Evolutionary conservation across 129 eudicot species (phyloP).

Genomic region (Heracleum sosnowskyi): DNA sequence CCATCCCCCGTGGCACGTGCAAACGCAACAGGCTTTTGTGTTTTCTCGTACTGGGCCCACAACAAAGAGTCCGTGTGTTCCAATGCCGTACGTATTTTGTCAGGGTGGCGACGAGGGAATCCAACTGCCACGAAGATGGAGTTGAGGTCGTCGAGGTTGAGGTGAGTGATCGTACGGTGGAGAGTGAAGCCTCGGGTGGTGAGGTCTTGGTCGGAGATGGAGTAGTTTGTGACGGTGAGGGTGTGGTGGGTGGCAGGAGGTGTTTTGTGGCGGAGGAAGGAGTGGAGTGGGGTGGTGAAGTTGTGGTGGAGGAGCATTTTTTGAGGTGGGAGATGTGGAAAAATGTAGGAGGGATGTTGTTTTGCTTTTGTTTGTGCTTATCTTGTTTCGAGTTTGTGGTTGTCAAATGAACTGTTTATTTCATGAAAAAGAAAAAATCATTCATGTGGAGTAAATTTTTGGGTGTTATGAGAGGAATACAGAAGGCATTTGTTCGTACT

Average conservation of each 20-base stretch:
- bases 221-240: constrained; percentile 25
- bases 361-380: neutral
- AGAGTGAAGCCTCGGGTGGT: constrained; percentile 61
- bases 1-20: constrained; percentile 98
- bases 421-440: too few relatives aligned
- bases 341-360: neutral
- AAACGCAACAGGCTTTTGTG: constrained; percentile 77
- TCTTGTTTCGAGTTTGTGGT: neutral
- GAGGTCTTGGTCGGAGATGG: constrained; percentile 61
- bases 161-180: constrained; percentile 45
- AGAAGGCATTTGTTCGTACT: too few relatives aligned
- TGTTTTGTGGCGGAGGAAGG: constrained; percentile 21
- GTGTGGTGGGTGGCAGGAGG: constrained; percentile 16
- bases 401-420: neutral
- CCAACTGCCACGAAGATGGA: constrained; percentile 86
- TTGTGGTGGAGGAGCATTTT: constrained; percentile 46
- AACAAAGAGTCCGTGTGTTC: constrained; percentile 68
- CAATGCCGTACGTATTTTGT: constrained; percentile 67
- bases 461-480: too few relatives aligned
- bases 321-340: neutral
- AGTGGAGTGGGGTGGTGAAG: constrained; percentile 35
- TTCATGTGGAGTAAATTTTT: too few relatives aligned
- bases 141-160: constrained; percentile 80
- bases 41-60: constrained; percentile 85
- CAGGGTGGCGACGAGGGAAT: constrained; percentile 78